Base-by-base conservation (phyloP, 106 monocot species). In the Phalaenopsis equestris region DNA sequence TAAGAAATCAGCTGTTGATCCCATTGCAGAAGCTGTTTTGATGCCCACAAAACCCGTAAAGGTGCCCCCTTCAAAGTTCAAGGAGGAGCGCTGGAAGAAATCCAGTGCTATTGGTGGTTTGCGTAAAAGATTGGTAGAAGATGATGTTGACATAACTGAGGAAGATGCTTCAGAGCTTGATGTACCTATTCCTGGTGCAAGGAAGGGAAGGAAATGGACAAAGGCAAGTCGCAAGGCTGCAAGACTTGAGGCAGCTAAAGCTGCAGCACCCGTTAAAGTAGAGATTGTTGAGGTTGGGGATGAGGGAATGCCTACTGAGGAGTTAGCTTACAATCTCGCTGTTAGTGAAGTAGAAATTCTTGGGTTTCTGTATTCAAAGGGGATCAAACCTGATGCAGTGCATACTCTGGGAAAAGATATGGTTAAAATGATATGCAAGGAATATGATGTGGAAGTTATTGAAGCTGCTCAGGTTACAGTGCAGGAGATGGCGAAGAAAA, bases 381-480 rank as follows among this genome's bases (percentile, higher is more conserved):
- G 95, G 16, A 86, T 93, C 67, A 92, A 83, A 81, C 84, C 88
- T 55, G 91, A 93, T 46, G 72, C 75, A 8, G 92, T 87, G 30
- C 88, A 88, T 16, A 87, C 82, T 8, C 80, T 99, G 85, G 88
- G 87, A 49, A 92, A 91, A 72, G 93, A 95, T 75, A 84, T 95
- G 90, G 99, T 99, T 56, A 95, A 95, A 88, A 94, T 99, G 93
- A 89, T 99, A 74, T 99, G 99, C 78, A 90, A 87, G 83, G 99
- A 99, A 77, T 91, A 93, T 79, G 99, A 87, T 61, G 94, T 99
- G 55, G 99, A 99, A 81, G 99, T 99, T 56, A 83, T 99, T 46
- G 93, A 99, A 80, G 79, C 81, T 42, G 89, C 85, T 65, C 78
- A 81, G 19, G 64, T 86, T 23, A 93, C 85, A 82, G 82, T 95